A percentile compares a stretch with the other conserved stretches of the same genome.
Conservation (phyloP, 2,329 filamentous ascomycete genomes). For the Ophiocordyceps camponoti-leonardi region DNA sequence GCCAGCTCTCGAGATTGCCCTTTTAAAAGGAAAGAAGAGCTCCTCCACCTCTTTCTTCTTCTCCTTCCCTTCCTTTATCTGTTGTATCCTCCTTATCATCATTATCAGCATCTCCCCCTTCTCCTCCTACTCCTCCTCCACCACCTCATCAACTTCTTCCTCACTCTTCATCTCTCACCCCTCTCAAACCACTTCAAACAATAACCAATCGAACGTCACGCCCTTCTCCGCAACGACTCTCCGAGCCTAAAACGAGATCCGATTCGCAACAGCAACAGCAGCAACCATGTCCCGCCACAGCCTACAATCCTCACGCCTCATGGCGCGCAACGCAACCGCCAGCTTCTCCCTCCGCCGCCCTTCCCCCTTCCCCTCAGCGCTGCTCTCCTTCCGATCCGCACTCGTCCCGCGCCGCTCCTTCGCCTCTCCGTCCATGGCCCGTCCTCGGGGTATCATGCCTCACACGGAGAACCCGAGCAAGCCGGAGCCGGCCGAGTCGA, state of each 20-base stretch:
- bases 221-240: background rate
- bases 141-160: background rate
- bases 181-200: background rate
- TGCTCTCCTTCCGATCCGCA: background rate
- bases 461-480: constrained; percentile 36
- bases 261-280: background rate
- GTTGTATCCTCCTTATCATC: background rate
- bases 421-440: constrained; percentile 10
- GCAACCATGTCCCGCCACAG: background rate
- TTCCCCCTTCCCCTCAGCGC: background rate
- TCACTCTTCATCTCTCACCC: background rate
- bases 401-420: constrained; percentile 10
- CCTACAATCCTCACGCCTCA: background rate
- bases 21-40: too few relatives aligned
- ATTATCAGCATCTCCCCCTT: background rate
- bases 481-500: constrained; percentile 18
- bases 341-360: background rate
- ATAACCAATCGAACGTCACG: background rate
- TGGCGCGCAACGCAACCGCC: background rate
- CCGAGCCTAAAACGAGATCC: background rate
- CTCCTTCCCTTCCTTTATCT: background rate
- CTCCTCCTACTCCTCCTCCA: background rate
- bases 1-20: too few relatives aligned
- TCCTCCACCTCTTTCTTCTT: background rate
- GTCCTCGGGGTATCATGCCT: constrained; percentile 38